Evolutionary conservation across 1,284 basidiomycete species (phyloP), one percentile per base, ranked within the genome.

Genomic region (Fomes fomentarius): DNA sequence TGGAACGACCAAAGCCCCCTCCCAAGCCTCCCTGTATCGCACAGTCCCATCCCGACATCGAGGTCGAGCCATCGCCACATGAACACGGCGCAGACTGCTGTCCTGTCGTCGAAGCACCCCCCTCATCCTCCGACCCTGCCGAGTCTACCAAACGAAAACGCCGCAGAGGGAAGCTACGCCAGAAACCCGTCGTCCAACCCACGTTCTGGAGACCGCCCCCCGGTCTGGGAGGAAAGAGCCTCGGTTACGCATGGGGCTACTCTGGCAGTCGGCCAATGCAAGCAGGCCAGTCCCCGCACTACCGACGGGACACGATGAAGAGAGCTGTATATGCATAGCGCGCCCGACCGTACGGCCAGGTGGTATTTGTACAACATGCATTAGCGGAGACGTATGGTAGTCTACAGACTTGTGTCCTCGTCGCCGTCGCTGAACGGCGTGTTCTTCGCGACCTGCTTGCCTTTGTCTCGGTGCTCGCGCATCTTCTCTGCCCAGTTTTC

Each of bases 211-310:
- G 70, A 34, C 70, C 70, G 8, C 42, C 60, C 15, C 51, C 47
- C 15, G 62, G 61, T 33, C 62, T 65, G 65, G 68, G 69, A 19
- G 69, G 69, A 19, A 70, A 69, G 57, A 66, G 61, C 39, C 44
- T 56, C 10, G 72, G 71, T 1, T 74, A 74, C 52, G 70, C 68
- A 12, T 63, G 69, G 62, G 72, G 72, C 1, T 73, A 68, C 52
- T 56, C 60, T 15, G 67, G 68, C n/a, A 73, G 71, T 52, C 63
- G 66, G 56, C 63, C 71, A 4, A 54, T 66, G 2, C 55, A 28
- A n/a, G 53, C 47, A 37, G 61, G 49, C 21, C 58, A 61, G 22
- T 47, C 40, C 12, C 41, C 61, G 6, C 51, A 62, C 42, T 61
- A 73, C 56, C 50, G 56, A 2, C 57, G 70, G 25, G 71, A 73